Evolutionary conservation across 192 early-diverging fungal species (phyloP).

Genomic region (Piromyces sp.): DNA sequence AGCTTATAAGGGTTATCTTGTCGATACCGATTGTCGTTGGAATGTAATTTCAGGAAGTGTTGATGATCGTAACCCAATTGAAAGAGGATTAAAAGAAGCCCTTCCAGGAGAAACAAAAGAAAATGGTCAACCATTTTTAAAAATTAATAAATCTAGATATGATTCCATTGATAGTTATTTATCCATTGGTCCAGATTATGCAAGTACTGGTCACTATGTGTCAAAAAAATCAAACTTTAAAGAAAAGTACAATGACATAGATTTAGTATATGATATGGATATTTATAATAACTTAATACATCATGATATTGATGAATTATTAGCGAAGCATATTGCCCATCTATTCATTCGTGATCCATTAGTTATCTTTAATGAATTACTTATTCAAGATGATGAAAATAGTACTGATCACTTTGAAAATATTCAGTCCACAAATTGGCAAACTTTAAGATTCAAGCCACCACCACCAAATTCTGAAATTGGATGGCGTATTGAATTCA

Average conservation of each 20-base stretch:
- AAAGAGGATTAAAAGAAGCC: constrained; percentile 58
- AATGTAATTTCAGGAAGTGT: constrained; percentile 84
- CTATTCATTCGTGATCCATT: constrained; percentile 96
- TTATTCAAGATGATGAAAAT: constrained; percentile 66
- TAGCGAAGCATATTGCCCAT: constrained; percentile 84
- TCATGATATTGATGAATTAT: constrained; percentile 62
- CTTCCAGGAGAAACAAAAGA: background rate
- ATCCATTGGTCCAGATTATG: constrained; percentile 29
- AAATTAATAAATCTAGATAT: constrained; percentile 88
- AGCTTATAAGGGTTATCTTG: constrained; percentile 81
- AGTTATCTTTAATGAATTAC: constrained; percentile 79
- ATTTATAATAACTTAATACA: constrained; percentile 52
- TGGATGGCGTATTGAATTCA: constrained; percentile 97
- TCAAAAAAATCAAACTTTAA: constrained; percentile 20
- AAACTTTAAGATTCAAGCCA: constrained; percentile 96
- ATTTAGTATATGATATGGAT: constrained; percentile 58
- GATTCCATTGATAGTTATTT: constrained; percentile 86
- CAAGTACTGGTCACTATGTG: background rate
- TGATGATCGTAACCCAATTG: constrained; percentile 81
- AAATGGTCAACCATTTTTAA: background rate
- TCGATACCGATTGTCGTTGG: constrained; percentile 95
- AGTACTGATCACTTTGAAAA: constrained; percentile 97
- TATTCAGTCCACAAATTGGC: constrained; percentile 99
- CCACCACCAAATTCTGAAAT: constrained; percentile 74
- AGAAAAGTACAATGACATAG: constrained; percentile 82